Evolutionary conservation across 2,329 filamentous ascomycete species (phyloP).

Genomic region (Aspergillus thermomutatus): DNA sequence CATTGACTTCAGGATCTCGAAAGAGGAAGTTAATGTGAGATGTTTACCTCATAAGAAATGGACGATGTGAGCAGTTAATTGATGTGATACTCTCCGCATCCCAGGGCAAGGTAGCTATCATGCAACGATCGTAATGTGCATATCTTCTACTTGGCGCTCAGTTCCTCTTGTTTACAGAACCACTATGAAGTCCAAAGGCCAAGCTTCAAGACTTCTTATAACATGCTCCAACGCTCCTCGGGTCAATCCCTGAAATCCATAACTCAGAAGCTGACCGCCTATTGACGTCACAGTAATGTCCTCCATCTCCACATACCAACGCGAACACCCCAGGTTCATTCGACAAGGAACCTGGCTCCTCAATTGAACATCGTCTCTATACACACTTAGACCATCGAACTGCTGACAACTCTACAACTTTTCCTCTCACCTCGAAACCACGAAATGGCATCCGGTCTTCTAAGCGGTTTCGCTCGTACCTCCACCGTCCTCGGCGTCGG

Average conservation of each 20-base stretch:
- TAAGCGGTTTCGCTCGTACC: slow-evolving; percentile 15
- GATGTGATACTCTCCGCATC: neutral
- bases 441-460: slow-evolving; percentile 27
- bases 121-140: neutral
- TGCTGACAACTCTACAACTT: neutral
- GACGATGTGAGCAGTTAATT: neutral
- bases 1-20: neutral
- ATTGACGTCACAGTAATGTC: slow-evolving; percentile 11
- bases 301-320: neutral
- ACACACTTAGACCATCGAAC: neutral
- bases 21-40: neutral
- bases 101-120: neutral
- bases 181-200: neutral
- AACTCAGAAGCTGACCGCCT: slow-evolving; percentile 5
- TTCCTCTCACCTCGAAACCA: neutral
- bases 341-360: neutral
- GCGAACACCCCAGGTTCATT: neutral
- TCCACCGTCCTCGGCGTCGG: slow-evolving; percentile 33
- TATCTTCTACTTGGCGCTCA: neutral
- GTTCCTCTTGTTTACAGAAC: neutral
- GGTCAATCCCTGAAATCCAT: neutral
- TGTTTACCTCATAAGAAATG: neutral
- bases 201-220: no score
- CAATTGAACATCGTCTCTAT: slow-evolving; percentile 3
- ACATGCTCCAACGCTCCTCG: no score